phyloP scores from a whole-genome alignment of 495 filamentous ascomycete species.

The Penicillium egyptiacum region DNA sequence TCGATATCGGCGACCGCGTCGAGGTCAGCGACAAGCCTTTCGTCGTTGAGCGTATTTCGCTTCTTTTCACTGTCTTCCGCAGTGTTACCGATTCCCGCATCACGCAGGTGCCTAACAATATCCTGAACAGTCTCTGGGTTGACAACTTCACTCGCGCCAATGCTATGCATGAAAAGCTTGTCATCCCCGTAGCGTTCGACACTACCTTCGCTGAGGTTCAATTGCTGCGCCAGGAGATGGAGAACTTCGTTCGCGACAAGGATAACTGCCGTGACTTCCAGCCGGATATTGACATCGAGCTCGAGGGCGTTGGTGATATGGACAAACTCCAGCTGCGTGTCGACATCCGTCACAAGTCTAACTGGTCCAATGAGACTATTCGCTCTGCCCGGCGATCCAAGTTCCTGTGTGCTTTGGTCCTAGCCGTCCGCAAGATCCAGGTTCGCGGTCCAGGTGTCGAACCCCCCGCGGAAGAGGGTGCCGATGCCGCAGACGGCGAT shows the following conservation, averaged over 20 bases:
- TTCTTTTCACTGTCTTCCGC: slow-evolving; percentile 92
- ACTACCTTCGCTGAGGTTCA: slow-evolving; percentile 88
- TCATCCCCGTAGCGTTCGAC: slow-evolving; percentile 76
- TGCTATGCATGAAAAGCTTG: slow-evolving; percentile 85
- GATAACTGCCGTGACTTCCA: slow-evolving; percentile 93
- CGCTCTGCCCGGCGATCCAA: slow-evolving; percentile 83
- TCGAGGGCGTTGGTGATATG: slow-evolving; percentile 78
- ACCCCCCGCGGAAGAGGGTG: slow-evolving; percentile 61
- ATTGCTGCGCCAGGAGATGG: slow-evolving; percentile 74
- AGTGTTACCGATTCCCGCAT: slow-evolving; percentile 76
- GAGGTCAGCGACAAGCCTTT: slow-evolving; percentile 72
- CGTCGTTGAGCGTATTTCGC: slow-evolving; percentile 87
- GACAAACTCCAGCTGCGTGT: slow-evolving; percentile 83
- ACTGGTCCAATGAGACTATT: slow-evolving; percentile 91
- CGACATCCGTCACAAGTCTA: slow-evolving; percentile 87
- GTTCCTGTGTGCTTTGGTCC: slow-evolving; percentile 91
- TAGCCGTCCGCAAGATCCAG: slow-evolving; percentile 81
- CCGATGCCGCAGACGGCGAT: slow-evolving; percentile 55
- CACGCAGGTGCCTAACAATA: slow-evolving; percentile 87
- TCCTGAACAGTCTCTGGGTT: slow-evolving; percentile 87
- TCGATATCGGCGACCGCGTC: slow-evolving; percentile 90
- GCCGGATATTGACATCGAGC: slow-evolving; percentile 73
- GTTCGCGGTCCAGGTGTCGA: slow-evolving; percentile 82
- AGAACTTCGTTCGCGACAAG: slow-evolving; percentile 76
- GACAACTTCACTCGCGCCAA: slow-evolving; percentile 89